Evolutionary conservation across 2,329 filamentous ascomycete genomes (phyloP).

Genomic region (Lecanoromycetidae sp.): DNA sequence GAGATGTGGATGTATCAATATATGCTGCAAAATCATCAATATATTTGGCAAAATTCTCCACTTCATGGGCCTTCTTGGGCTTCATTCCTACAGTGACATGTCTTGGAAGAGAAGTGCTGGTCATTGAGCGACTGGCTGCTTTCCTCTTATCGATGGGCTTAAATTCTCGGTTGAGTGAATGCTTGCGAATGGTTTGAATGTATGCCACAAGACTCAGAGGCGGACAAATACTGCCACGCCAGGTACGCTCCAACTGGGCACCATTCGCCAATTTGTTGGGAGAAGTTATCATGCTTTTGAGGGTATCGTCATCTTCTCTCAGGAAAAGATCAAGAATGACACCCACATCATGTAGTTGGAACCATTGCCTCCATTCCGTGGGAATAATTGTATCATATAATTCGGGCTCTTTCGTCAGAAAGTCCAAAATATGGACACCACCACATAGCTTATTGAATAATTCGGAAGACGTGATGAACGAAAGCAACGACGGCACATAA

Average conservation of each 20-base stretch:
- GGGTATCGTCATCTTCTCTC: conserved; percentile 54
- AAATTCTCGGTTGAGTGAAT: conserved; percentile 56
- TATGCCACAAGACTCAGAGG: conserved; percentile 56
- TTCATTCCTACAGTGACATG: conserved; percentile 84
- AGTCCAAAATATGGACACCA: conserved; percentile 93
- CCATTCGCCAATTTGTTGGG: background rate
- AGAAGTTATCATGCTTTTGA: conserved; percentile 21
- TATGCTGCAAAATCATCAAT: conserved; percentile 54
- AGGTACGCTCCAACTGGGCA: too few relatives aligned
- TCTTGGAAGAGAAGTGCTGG: conserved; percentile 46
- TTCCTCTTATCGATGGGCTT: conserved; percentile 25
- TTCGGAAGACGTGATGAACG: conserved; percentile 61
- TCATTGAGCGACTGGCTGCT: conserved; percentile 20
- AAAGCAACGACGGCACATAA: conserved; percentile 66
- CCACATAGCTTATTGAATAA: conserved; percentile 84
- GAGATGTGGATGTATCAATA: conserved; percentile 32
- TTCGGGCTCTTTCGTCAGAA: conserved; percentile 75
- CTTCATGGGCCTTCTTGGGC: conserved; percentile 89
- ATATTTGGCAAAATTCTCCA: conserved; percentile 78
- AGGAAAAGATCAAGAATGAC: conserved; percentile 69
- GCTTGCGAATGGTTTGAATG: conserved; percentile 55
- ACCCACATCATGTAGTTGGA: conserved; percentile 59
- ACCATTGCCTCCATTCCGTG: conserved; percentile 68
- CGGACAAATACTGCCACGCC: conserved; percentile 34
- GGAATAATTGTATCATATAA: conserved; percentile 70